Conservation (phyloP, 2,329 filamentous ascomycete species). For the Paecilomyces formosus region DNA sequence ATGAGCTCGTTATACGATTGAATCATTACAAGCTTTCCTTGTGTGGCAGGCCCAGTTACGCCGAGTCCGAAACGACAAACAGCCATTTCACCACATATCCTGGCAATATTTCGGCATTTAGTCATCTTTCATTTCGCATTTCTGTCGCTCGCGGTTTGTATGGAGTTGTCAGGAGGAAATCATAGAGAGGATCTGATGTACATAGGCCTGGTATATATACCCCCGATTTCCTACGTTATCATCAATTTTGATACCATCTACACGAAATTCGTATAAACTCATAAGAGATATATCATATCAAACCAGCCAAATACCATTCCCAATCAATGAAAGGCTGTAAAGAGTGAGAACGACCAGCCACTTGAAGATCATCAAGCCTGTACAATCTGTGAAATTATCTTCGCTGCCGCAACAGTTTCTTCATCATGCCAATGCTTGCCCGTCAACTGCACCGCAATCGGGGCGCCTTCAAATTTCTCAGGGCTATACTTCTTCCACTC, state of each 20-base stretch:
- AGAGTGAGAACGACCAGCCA: no score
- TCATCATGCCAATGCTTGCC: slow-evolving; percentile 48
- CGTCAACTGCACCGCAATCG: slow-evolving; percentile 46
- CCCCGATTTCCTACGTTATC: neutral
- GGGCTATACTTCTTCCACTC: slow-evolving; percentile 27
- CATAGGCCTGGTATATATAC: neutral
- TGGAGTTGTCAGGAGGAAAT: neutral
- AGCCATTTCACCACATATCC: neutral
- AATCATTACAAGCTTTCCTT: no score
- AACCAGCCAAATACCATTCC: neutral
- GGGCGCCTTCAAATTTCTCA: slow-evolving; percentile 32
- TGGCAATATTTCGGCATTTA: neutral
- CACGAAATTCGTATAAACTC: neutral
- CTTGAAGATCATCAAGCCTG: neutral
- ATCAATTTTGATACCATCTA: neutral
- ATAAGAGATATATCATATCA: neutral
- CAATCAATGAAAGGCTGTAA: neutral
- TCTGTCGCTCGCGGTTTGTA: neutral
- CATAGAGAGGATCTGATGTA: neutral
- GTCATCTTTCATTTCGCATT: neutral
- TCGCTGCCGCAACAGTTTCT: slow-evolving; percentile 32
- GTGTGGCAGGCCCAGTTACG: no score
- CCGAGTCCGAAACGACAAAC: neutral
- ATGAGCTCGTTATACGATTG: neutral
- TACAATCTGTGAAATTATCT: slow-evolving; percentile 2